Conservation (phyloP, 2,329 filamentous ascomycete genomes). For the Onygenales sp. region DNA sequence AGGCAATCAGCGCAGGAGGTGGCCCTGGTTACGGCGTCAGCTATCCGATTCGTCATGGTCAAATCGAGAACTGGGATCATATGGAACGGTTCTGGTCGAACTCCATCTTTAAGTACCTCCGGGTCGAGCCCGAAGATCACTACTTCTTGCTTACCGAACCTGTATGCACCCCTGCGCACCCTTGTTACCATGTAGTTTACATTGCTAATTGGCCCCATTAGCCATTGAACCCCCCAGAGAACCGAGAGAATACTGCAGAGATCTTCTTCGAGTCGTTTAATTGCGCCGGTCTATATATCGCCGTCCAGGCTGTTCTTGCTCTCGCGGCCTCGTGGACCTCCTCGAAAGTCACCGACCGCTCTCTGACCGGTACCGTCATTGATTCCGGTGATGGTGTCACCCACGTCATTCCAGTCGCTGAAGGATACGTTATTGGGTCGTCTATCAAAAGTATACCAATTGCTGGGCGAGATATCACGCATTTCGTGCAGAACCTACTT, state of each 20-base stretch:
- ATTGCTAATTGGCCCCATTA: slow-evolving; percentile 27
- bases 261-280: slow-evolving; percentile 99
- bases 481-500: slow-evolving; percentile 93
- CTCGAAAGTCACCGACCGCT: slow-evolving; percentile 92
- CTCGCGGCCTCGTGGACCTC: slow-evolving; percentile 97
- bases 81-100: slow-evolving; percentile 99
- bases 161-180: slow-evolving; percentile 43
- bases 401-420: slow-evolving; percentile 95
- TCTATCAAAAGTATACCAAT: slow-evolving; percentile 99
- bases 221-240: slow-evolving; percentile 96
- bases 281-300: slow-evolving; percentile 96
- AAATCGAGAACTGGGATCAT: slow-evolving; percentile 99
- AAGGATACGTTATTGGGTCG: slow-evolving; percentile 97
- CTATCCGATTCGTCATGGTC: slow-evolving; percentile 94
- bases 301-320: slow-evolving; percentile 92
- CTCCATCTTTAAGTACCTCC: slow-evolving; percentile 98
- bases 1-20: slow-evolving; percentile 72
- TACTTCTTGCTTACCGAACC: slow-evolving; percentile 97
- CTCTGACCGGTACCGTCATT: slow-evolving; percentile 92
- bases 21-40: slow-evolving; percentile 93
- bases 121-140: slow-evolving; percentile 97
- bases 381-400: slow-evolving; percentile 98
- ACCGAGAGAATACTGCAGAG: slow-evolving; percentile 96
- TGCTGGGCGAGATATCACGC: slow-evolving; percentile 94
- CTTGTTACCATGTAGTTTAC: background rate